Evolutionary conservation across 2,329 filamentous ascomycete species (phyloP).

Genomic region (Beauveria scarabaeidicola): DNA sequence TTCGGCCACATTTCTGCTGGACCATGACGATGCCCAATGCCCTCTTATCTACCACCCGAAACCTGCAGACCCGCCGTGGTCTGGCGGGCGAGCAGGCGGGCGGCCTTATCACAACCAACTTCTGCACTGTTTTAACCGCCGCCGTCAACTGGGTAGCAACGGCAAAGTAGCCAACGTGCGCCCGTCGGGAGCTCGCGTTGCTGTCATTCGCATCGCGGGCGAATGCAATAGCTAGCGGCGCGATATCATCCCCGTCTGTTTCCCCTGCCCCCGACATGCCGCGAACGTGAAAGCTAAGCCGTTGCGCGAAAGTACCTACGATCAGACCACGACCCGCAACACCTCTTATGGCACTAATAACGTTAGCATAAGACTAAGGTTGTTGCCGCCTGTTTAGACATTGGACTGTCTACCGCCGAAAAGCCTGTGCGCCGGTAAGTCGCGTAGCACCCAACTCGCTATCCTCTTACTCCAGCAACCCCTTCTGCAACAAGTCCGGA

Average conservation of each 20-base stretch:
- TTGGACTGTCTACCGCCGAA: background rate
- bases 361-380: background rate
- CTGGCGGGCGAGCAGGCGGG: too few species aligned
- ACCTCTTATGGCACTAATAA: background rate
- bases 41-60: constrained; percentile 6
- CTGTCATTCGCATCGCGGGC: background rate
- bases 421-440: background rate
- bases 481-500: background rate
- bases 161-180: too few species aligned
- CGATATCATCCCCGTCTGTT: background rate
- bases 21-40: background rate
- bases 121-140: too few species aligned
- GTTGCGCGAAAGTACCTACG: too few species aligned
- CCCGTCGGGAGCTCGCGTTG: too few species aligned
- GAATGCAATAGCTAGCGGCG: background rate
- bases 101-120: too few species aligned
- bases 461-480: background rate
- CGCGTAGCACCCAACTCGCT: background rate
- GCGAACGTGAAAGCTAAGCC: background rate
- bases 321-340: background rate
- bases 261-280: background rate
- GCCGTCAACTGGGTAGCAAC: too few species aligned
- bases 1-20: background rate
- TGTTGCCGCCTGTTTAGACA: background rate
- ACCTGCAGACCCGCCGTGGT: background rate